A percentile compares a stretch with the other conserved stretches of the same genome.
These are phyloP conservation scores for Xylaria sp. DNA, from an alignment of 2,329 filamentous ascomycete species.

Conservation along the genomic window DNA sequence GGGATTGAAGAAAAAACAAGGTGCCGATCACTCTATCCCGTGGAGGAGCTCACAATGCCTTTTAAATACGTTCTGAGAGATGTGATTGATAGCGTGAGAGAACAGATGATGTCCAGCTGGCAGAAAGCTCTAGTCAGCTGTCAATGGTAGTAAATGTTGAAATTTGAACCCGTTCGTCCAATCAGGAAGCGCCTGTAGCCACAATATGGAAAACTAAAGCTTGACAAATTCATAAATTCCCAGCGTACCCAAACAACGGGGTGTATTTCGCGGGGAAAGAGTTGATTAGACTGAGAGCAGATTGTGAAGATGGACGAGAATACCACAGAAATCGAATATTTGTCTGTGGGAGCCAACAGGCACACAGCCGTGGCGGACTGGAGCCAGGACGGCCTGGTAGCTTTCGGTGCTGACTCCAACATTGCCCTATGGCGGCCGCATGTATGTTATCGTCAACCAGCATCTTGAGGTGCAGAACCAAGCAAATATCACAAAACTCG, in stretches of 20 bases:
- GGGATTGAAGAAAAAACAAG: background rate
- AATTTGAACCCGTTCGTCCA: conserved; percentile 17
- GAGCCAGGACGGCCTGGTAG: conserved; percentile 74
- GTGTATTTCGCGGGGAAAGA: background rate
- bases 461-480: background rate
- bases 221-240: conserved; percentile 6
- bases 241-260: background rate
- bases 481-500: background rate
- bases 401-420: conserved; percentile 88
- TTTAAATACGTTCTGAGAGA: background rate
- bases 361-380: conserved; percentile 92
- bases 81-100: background rate
- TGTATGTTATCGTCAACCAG: conserved; percentile 54
- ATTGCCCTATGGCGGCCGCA: conserved; percentile 85
- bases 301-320: conserved; percentile 30
- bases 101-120: conserved; percentile 1
- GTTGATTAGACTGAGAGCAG: background rate
- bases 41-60: background rate
- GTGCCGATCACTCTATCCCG: background rate
- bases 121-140: conserved; percentile 6
- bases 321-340: conserved; percentile 52
- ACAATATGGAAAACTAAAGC: conserved; percentile 17
- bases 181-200: conserved; percentile 16
- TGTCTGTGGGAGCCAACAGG: conserved; percentile 86
- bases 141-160: background rate